Conservation (phyloP, 805 yeast genomes). For the Yarrowia keelungensis region DNA sequence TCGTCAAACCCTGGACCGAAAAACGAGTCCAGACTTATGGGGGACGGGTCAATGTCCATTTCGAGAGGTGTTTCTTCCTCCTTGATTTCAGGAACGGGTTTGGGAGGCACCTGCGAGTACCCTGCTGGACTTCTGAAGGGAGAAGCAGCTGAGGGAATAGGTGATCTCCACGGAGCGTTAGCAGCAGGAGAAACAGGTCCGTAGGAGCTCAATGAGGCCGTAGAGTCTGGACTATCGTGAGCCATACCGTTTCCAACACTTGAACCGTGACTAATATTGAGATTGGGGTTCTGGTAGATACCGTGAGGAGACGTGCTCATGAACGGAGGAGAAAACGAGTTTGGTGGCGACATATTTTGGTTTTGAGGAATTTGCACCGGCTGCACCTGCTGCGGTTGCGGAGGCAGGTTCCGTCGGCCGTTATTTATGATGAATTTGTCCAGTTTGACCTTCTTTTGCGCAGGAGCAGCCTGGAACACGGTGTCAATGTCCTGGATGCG, state of each 20-base stretch:
- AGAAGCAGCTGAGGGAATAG: neutral
- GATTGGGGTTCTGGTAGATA: slow-evolving; percentile 21
- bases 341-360: slow-evolving; percentile 1
- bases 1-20: slow-evolving; percentile 20
- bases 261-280: neutral
- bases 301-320: slow-evolving; percentile 6
- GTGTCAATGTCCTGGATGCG: slow-evolving; percentile 37
- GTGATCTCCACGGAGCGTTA: slow-evolving; percentile 21
- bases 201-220: slow-evolving; percentile 3
- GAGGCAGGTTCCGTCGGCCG: slow-evolving; percentile 4
- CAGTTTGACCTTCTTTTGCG: slow-evolving; percentile 41
- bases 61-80: neutral
- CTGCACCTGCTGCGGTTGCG: neutral
- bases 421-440: slow-evolving; percentile 41
- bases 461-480: slow-evolving; percentile 42
- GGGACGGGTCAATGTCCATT: slow-evolving; percentile 14
- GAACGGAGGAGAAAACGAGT: slow-evolving; percentile 4
- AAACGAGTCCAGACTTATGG: slow-evolving; percentile 21
- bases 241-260: neutral
- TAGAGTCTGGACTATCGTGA: slow-evolving; percentile 12
- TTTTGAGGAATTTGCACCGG: neutral
- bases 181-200: slow-evolving; percentile 23
- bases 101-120: neutral
- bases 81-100: neutral
- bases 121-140: neutral